Base-by-base conservation (phyloP, 2,329 filamentous ascomycete species). In the Trichoderma asperellum region DNA sequence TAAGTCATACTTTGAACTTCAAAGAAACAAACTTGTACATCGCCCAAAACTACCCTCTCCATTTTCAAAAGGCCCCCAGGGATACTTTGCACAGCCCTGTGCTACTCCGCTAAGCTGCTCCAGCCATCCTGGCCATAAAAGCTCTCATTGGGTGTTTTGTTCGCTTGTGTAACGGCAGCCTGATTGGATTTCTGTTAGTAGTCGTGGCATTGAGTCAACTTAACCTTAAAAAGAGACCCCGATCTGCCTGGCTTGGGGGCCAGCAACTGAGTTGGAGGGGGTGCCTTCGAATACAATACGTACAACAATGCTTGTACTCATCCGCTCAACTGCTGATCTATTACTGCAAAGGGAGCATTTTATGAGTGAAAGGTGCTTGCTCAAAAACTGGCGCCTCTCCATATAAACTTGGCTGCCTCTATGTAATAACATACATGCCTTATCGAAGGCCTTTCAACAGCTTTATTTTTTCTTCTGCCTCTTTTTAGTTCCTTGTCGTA, bases 161-260 rank as follows among this genome's bases (percentile, higher is more conserved):
- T 21, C 32, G 37, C 58, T 27, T 34, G 63, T 67, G 53, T 52
- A 29, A 67, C 63, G 18, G 32, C 64, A 29, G 40, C 18, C 16
- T 32, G 11, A 18, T 43, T 52, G 18, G 61, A 24, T 52, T 14
- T 11, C n/a, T 12, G 47, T 49, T 49, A 12, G 43, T 24, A 67
- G 40, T 8, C 18, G 40, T 43, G 40, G 40, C 40, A 18, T 43
- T 43, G 18, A 16, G 40, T 43, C 40, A 43, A n/a, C 40, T 67
- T 67, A 67, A 67, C 64, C 64, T 67, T 67, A 67, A 67, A 43
- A 66, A 47, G 40, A 58, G 63, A 27, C 37, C 32, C 55, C 56
- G 55, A 67, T 67, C 64, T 57, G 58, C 63, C 37, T 18, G 55
- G 27, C 16, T 49, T 21, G 55, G 55, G 63, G 63, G 53, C 61